Evolutionary conservation across 2,329 filamentous ascomycete species (phyloP), one percentile per base, ranked within the genome.

Genomic region (Fusarium albidum): DNA sequence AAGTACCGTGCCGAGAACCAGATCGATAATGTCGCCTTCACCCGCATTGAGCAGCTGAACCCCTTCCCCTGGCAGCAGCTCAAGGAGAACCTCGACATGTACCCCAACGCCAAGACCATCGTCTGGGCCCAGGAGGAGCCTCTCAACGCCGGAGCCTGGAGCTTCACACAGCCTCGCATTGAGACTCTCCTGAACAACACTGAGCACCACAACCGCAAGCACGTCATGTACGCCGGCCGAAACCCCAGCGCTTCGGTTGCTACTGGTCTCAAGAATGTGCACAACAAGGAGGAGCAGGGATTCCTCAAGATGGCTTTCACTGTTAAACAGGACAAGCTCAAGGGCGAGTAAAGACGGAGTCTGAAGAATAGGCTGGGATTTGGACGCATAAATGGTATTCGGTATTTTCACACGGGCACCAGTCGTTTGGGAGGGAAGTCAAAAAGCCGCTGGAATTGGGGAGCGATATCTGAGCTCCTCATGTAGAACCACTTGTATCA

Each of bases 41-140:
- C 93, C 17, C 92, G 95, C 72, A 86, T 99, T 65, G 95, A 99
- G 81, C 95, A 99, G 79, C 85, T 99, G 56, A 93, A 99, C 80
- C 95, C 95, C 69, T 99, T 99, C 91, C 95, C 95, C 44, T 99
- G 95, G 94, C 88, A 93, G 68, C 92, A 95, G 77, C 86, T 99
- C 49, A 91, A 90, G 81, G 94, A 98, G 76, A 98, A 98, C 81
- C 84, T 99, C 48, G 94, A 99, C 81, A 86, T 81, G 75, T 99
- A 99, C 82, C 92, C 93, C 73, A 99, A 99, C 76, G 94, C 94
- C 67, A 91, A 97, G 84, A 94, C 92, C 61, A 92, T 99, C 64
- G 92, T 99, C 60, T 99, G 93, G 93, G 88, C 86, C 66, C 95
- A 99, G 78, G 95, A 99, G 76, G 95, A 99, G 81, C 95, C 95